Evolutionary conservation across 2,329 filamentous ascomycete species (phyloP), one percentile per base, ranked within the genome.

Genomic region (Fusarium graminum): DNA sequence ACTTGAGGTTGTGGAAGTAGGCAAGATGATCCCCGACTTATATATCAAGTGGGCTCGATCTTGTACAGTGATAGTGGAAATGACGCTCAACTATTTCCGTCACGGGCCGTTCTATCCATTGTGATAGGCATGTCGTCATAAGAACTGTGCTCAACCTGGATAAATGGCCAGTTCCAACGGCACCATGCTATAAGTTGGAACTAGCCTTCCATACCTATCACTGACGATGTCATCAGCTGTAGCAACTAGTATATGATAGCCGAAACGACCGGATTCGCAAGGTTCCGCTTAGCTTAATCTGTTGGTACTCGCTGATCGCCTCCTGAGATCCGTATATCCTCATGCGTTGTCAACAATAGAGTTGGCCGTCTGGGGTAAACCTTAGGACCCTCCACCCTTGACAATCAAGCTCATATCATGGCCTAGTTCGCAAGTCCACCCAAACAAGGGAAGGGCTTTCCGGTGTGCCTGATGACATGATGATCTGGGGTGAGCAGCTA

Each of bases 61-160:
- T n/a, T 14, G 17, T 14, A 12, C 3, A 13, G 7, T 16, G 9
- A 12, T 22, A 16, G 3, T 9, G 9, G 2, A n/a, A 28, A 19
- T n/a, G 26, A 7, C 13, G 3, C n/a, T 41, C 17, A 11, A 9
- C 16, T 25, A 28, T 22, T 26, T 19, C 7, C 10, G 11, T 16
- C 25, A 22, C 14, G 4, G 22, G 12, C 8, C 11, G 22, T 9
- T 22, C 1, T 4, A 14, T 52, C 11, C 32, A 19, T 13, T 4
- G 26, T 11, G 16, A 44, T 36, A 36, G 34, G 2, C 3, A 51
- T 60, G 46, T 55, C 59, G 43, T 57, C 65, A 67, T 56, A 12
- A 22, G 22, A 6, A 22, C 6, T 22, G 17, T 29, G n/a, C 17
- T 19, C n/a, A 19, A 3, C 7, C 28, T 45, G 13, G 4, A 7